Evolutionary conservation across 805 yeast genomes (phyloP).

Genomic region (Lipomyces anomalus): DNA sequence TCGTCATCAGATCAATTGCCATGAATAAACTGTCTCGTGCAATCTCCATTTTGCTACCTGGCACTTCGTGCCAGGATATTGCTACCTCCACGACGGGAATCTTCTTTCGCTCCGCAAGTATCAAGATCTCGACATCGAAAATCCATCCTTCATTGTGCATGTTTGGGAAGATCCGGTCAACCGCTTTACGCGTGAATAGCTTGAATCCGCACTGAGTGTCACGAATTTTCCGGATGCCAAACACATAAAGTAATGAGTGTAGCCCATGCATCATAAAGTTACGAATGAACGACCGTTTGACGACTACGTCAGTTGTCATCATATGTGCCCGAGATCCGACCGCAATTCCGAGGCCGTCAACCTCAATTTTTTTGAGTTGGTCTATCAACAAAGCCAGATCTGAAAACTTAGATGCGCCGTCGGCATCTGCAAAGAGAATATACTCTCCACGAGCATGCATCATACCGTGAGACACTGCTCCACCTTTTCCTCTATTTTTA

Average conservation of each 20-base stretch:
- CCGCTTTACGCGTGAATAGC: conserved; percentile 70
- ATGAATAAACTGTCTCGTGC: conserved; percentile 85
- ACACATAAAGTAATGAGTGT: conserved; percentile 76
- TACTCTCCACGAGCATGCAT: conserved; percentile 65
- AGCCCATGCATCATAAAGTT: conserved; percentile 90
- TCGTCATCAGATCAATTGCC: conserved; percentile 91
- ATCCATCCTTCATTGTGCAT: conserved; percentile 99
- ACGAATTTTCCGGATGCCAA: conserved; percentile 79
- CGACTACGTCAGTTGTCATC: conserved; percentile 94
- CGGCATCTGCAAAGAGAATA: conserved; percentile 92
- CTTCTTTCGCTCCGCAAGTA: conserved; percentile 66
- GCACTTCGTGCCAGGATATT: conserved; percentile 95
- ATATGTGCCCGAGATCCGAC: conserved; percentile 95
- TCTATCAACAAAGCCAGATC: conserved; percentile 46
- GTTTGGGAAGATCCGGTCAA: conserved; percentile 65
- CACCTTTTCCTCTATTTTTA: conserved; percentile 88
- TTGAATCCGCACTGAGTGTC: conserved; percentile 99
- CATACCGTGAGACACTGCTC: conserved; percentile 94
- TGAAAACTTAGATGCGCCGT: conserved; percentile 82
- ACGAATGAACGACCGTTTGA: conserved; percentile 80
- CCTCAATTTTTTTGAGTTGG: conserved; percentile 30
- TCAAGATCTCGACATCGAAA: conserved; percentile 87
- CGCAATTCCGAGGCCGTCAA: conserved; percentile 53
- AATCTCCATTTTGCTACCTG: conserved; percentile 86
- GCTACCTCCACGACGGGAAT: conserved; percentile 72